These are phyloP conservation scores for Phytophthora multivora DNA, from an alignment of 352 stramenopile genomes.

Conservation along the genomic window DNA sequence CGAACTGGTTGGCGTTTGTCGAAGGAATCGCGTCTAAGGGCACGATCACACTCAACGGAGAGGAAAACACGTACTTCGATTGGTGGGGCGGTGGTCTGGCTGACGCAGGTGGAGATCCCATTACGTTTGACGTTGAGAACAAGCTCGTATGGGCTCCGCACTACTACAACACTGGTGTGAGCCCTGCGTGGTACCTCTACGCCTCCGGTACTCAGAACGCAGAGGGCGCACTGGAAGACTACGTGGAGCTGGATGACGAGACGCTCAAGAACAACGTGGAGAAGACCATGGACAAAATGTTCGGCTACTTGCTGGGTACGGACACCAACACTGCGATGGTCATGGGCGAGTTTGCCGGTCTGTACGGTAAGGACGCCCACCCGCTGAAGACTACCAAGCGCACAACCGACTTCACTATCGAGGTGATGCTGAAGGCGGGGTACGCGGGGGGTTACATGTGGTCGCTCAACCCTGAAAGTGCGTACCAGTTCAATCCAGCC, in stretches of 20 bases:
- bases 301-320: conserved; percentile 53
- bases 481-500: conserved; percentile 76
- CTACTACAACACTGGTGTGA: conserved; percentile 80
- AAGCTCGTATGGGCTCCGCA: conserved; percentile 79
- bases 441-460: conserved; percentile 82
- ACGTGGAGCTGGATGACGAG: conserved; percentile 59
- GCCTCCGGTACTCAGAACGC: conserved; percentile 40
- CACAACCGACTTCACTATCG: conserved; percentile 69
- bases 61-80: conserved; percentile 56
- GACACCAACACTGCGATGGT: conserved; percentile 59
- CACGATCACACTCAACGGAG: conserved; percentile 44
- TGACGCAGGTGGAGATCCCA: conserved; percentile 41
- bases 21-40: conserved; percentile 63
- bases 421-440: conserved; percentile 54
- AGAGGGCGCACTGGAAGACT: conserved; percentile 32
- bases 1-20: conserved; percentile 71
- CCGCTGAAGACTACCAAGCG: conserved; percentile 61
- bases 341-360: conserved; percentile 69
- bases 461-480: conserved; percentile 78
- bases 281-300: conserved; percentile 74
- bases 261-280: conserved; percentile 60
- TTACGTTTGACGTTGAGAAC: conserved; percentile 48
- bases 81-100: conserved; percentile 72
- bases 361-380: conserved; percentile 66
- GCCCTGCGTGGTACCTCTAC: conserved; percentile 69